Conservation (phyloP, 345 rosid genomes). For the Brassica cretica region DNA sequence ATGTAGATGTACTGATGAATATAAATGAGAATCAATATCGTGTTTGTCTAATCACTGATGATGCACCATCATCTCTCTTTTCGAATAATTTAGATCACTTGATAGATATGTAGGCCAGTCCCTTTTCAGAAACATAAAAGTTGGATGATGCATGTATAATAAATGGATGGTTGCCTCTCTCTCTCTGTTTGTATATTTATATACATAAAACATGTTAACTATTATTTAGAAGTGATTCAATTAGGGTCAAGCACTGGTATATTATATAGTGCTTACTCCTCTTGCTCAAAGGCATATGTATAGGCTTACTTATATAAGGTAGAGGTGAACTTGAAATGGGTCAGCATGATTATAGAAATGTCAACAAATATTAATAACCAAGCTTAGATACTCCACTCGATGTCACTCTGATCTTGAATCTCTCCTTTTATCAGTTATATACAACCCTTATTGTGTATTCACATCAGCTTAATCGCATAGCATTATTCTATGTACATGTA, state of each 20-base stretch:
- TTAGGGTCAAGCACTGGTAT: conserved; percentile 23
- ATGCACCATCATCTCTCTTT: conserved; percentile 40
- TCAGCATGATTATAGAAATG: conserved; percentile 26
- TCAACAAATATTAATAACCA: conserved; percentile 35
- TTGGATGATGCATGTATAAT: conserved; percentile 4
- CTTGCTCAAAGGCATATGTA: conserved; percentile 22
- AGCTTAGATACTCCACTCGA: conserved; percentile 33
- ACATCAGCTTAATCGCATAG: conserved; percentile 11
- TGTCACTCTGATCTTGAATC: conserved; percentile 19
- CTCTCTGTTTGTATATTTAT: background rate
- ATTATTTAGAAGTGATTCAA: conserved; percentile 20
- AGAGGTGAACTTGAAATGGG: conserved; percentile 26
- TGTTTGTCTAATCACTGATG: conserved; percentile 45
- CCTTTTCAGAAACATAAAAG: background rate
- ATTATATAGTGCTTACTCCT: conserved; percentile 20
- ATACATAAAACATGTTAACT: background rate
- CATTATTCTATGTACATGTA: conserved; percentile 1
- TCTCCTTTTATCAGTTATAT: conserved; percentile 13
- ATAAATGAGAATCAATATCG: conserved; percentile 25
- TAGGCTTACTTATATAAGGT: conserved; percentile 29
- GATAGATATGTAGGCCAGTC: conserved; percentile 35
- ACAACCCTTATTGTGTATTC: conserved; percentile 9
- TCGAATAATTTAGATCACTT: conserved; percentile 32
- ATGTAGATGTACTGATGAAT: conserved; percentile 24
- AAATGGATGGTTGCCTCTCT: conserved; percentile 19